Conservation (phyloP, 129 eudicot species). For the Erigeron canadensis region DNA sequence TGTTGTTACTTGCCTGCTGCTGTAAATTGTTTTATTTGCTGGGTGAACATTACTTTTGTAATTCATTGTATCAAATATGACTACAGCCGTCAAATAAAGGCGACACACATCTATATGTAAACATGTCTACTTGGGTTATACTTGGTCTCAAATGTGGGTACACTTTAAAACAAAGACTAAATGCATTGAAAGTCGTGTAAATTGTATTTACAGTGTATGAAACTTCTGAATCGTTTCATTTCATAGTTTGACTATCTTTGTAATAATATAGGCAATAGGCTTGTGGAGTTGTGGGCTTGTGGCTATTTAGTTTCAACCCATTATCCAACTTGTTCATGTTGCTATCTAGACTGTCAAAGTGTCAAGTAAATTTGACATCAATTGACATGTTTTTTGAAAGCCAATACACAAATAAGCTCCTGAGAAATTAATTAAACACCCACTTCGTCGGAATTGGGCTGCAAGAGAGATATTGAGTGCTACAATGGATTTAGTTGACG, state of each 20-base stretch:
- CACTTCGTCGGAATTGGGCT: background rate
- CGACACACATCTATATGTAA: too few relatives aligned
- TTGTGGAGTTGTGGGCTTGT: too few relatives aligned
- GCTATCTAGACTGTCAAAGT: too few relatives aligned
- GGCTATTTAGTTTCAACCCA: background rate
- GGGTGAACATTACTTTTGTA: background rate
- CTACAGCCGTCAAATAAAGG: too few relatives aligned
- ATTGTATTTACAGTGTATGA: background rate
- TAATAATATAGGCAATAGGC: too few relatives aligned
- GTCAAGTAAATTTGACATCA: too few relatives aligned
- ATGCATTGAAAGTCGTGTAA: background rate
- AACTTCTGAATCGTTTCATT: background rate
- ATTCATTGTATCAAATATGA: too few relatives aligned
- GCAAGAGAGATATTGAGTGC: background rate
- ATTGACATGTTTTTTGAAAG: background rate
- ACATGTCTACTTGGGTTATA: too few relatives aligned
- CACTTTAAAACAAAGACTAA: background rate
- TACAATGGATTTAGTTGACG: background rate
- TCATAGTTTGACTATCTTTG: too few relatives aligned
- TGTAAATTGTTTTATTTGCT: background rate
- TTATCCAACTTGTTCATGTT: background rate
- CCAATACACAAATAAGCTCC: background rate
- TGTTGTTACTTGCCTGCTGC: conserved; percentile 12
- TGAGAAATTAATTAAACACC: too few relatives aligned
- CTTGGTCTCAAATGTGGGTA: too few relatives aligned